Conservation (phyloP, 2,329 filamentous ascomycete genomes). For the Eutypella sp. region DNA sequence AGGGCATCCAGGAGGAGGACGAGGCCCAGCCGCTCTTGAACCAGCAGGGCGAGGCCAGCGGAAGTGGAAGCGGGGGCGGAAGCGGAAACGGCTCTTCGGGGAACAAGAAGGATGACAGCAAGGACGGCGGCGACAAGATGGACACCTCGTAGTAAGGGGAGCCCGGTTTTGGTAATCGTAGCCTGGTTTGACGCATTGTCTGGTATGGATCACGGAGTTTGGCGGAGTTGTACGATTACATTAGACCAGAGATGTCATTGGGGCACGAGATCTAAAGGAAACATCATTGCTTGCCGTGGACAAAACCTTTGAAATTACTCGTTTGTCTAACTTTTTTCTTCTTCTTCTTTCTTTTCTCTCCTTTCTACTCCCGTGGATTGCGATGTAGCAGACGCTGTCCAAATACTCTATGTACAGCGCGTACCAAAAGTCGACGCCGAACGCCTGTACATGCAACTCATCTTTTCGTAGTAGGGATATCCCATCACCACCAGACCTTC, state of each 20-base stretch:
- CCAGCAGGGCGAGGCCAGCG: slow-evolving; percentile 60
- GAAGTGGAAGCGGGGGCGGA: slow-evolving; percentile 42
- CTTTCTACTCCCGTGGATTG: no score
- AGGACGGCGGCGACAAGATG: slow-evolving; percentile 73
- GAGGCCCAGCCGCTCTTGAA: slow-evolving; percentile 63
- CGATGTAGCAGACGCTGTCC: no score
- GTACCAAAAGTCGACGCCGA: neutral
- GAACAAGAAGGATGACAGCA: slow-evolving; percentile 44
- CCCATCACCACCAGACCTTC: no score
- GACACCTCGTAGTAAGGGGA: slow-evolving; percentile 64
- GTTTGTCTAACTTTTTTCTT: no score
- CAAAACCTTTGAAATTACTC: neutral
- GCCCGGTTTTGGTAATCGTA: neutral
- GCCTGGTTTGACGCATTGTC: slow-evolving; percentile 4
- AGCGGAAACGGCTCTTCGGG: slow-evolving; percentile 25
- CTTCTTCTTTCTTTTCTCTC: no score
- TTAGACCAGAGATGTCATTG: slow-evolving; percentile 17
- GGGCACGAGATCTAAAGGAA: slow-evolving; percentile 9
- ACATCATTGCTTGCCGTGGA: slow-evolving; percentile 5
- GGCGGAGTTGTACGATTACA: slow-evolving; percentile 20
- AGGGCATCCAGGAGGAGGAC: slow-evolving; percentile 75
- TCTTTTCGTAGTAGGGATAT: no score
- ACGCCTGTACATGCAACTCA: neutral
- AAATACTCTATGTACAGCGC: no score
- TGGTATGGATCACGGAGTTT: slow-evolving; percentile 16